phyloP scores from a whole-genome alignment of 495 filamentous ascomycete species.

The Penicillium diatomitis region DNA sequence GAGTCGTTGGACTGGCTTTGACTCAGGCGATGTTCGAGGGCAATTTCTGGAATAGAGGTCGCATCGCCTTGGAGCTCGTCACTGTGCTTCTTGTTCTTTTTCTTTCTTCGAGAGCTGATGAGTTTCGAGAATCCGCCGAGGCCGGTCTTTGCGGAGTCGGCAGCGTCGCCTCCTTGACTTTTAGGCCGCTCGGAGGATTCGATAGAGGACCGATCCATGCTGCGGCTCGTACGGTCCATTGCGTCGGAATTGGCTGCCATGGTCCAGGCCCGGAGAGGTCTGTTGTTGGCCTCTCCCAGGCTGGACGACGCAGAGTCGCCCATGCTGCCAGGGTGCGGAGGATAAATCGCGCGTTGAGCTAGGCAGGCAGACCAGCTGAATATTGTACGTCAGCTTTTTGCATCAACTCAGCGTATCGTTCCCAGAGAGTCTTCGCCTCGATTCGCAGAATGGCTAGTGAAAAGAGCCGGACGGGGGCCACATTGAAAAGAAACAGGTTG shows the following conservation, averaged over 20 bases:
- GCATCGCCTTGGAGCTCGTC: conserved; percentile 20
- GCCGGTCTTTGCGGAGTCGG: conserved; percentile 28
- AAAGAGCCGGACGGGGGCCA: too few relatives aligned
- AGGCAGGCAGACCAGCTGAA: background rate
- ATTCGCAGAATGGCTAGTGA: too few relatives aligned
- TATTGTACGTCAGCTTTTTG: too few relatives aligned
- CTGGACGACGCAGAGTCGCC: conserved; percentile 25
- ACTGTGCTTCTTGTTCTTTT: conserved; percentile 27
- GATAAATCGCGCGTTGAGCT: background rate
- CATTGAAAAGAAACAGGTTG: too few relatives aligned
- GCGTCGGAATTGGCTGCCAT: conserved; percentile 26
- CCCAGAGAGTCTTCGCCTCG: too few relatives aligned
- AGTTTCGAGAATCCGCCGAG: conserved; percentile 45
- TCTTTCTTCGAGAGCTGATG: conserved; percentile 38
- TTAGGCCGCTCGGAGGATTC: conserved; percentile 38
- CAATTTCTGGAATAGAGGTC: conserved; percentile 12
- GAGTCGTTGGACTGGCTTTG: conserved; percentile 20
- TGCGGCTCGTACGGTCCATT: conserved; percentile 25
- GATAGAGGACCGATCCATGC: conserved; percentile 36
- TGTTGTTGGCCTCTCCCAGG: conserved; percentile 10
- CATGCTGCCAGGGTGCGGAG: conserved; percentile 13
- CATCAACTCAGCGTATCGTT: too few relatives aligned
- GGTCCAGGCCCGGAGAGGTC: conserved; percentile 25
- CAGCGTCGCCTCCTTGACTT: conserved; percentile 30
- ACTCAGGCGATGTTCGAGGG: conserved; percentile 14